Evolutionary conservation across 345 rosid genomes (phyloP), one percentile per base, ranked within the genome.

Genomic region (Trapa incisa): DNA sequence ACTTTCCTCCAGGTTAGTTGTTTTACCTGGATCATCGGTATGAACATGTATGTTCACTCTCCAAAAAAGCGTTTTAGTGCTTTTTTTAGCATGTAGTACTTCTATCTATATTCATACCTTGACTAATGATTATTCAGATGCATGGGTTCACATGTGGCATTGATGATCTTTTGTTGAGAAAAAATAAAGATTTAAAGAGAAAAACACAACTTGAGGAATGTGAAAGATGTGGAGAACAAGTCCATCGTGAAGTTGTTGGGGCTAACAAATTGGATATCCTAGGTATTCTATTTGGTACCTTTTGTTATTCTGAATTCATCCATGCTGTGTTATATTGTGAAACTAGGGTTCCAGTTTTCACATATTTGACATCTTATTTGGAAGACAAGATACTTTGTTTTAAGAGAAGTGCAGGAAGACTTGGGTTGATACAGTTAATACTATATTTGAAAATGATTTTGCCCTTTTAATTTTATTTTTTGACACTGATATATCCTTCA

Each of bases 91-190:
- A 58, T 32, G 63, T 58, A 38, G 37, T 14, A 22, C 60, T 5
- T 5, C 38, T 58, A 22, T 16, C 32, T 38, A 58, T 58, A n/a
- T 4, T 45, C 14, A 68, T 47, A 68, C 75, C 75, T 75, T 77
- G 56, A 66, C 36, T 79, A 6, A 64, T 72, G 74, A 70, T 80
- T 75, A 69, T 84, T 74, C 85, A 94, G 97, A 84, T 75, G 86
- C 99, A 91, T 72, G 99, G 96, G 63, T 91, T 94, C 78, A 94
- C 99, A 0, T 94, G 99, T 80, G 99, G 99, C 66, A 89, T 94
- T 58, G 97, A 94, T 79, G 99, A 94, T 79, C 95, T 94, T 73
- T 80, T 94, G 76, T 77, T 94, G 68, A 67, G 76, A 73, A 79
- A 85, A 78, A 82, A 76, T 56, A 82, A 81, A 70, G 99, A 94